Evolutionary conservation across 768 basidiomycete genomes (phyloP).

Genomic region (Terana coerulea): DNA sequence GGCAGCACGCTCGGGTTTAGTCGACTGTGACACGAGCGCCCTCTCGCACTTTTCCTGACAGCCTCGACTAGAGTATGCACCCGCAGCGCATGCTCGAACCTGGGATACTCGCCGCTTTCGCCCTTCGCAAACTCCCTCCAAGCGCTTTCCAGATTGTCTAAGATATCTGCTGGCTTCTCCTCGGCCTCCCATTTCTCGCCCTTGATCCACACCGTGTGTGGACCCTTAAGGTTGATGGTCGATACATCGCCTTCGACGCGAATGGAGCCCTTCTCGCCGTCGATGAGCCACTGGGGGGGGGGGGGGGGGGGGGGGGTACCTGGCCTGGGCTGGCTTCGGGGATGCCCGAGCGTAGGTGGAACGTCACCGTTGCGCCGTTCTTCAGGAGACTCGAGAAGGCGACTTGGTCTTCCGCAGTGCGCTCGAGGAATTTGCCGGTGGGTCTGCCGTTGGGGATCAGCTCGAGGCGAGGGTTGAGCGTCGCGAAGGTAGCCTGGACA

Average conservation of each 20-base stretch:
- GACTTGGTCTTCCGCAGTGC: slow-evolving; percentile 25
- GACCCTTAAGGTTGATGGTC: neutral
- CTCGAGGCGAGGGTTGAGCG: slow-evolving; percentile 24
- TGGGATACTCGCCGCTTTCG: slow-evolving; percentile 21
- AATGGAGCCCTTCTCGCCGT: slow-evolving; percentile 32
- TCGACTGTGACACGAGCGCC: slow-evolving; percentile 6
- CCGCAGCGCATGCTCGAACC: slow-evolving; percentile 28
- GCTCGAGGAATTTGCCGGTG: slow-evolving; percentile 22
- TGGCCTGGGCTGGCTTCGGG: slow-evolving; percentile 21
- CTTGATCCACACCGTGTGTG: neutral
- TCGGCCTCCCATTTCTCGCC: neutral
- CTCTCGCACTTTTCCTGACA: neutral
- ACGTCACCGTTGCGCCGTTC: slow-evolving; percentile 27
- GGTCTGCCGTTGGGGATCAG: slow-evolving; percentile 24
- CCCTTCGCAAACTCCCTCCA: slow-evolving; percentile 9
- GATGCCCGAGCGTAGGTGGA: slow-evolving; percentile 27
- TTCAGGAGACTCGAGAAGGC: slow-evolving; percentile 28
- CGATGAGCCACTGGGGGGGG: slow-evolving; percentile 33
- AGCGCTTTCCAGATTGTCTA: neutral
- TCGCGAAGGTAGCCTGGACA: slow-evolving; percentile 24
- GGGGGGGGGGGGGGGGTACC: too few relatives aligned
- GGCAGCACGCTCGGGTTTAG: too few relatives aligned
- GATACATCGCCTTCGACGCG: slow-evolving; percentile 8
- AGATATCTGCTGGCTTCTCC: neutral
- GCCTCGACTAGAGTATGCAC: slow-evolving; percentile 20